Evolutionary conservation across 176 grass and related monocot genomes (phyloP).

Genomic region (Musa schizocarpa): DNA sequence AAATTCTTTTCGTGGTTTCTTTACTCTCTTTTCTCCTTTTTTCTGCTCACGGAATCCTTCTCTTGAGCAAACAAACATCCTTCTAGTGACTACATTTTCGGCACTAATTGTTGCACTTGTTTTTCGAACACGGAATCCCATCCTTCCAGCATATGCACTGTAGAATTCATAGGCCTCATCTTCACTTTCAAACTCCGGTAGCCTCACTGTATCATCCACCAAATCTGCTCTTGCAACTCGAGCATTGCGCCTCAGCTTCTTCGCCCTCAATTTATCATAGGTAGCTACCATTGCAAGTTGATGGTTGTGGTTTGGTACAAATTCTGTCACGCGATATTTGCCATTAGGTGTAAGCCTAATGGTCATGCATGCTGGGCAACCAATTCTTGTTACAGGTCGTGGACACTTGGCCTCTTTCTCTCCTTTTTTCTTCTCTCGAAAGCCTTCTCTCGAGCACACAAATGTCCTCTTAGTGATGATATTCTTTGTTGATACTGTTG

Average conservation of each 20-base stretch:
- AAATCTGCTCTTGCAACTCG: conserved; percentile 73
- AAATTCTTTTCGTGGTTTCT: conserved; percentile 78
- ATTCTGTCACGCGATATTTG: conserved; percentile 85
- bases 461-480: conserved; percentile 89
- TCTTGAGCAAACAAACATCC: conserved; percentile 97
- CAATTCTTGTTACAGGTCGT: conserved; percentile 76
- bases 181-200: conserved; percentile 74
- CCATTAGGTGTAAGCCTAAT: conserved; percentile 78
- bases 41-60: conserved; percentile 94
- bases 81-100: conserved; percentile 78
- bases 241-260: conserved; percentile 71
- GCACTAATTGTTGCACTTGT: conserved; percentile 74
- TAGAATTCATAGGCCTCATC: conserved; percentile 92
- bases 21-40: conserved; percentile 67
- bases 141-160: conserved; percentile 67
- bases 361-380: conserved; percentile 74
- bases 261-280: conserved; percentile 61
- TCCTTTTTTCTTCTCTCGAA: conserved; percentile 84
- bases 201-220: conserved; percentile 54
- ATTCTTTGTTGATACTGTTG: conserved; percentile 72
- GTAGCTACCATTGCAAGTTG: conserved; percentile 49
- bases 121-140: conserved; percentile 76
- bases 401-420: conserved; percentile 82
- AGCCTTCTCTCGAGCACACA: conserved; percentile 87
- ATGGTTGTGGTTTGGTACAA: conserved; percentile 72